phyloP scores from a whole-genome alignment of 192 early-diverging fungal genomes.

The Diversispora epigaea region DNA sequence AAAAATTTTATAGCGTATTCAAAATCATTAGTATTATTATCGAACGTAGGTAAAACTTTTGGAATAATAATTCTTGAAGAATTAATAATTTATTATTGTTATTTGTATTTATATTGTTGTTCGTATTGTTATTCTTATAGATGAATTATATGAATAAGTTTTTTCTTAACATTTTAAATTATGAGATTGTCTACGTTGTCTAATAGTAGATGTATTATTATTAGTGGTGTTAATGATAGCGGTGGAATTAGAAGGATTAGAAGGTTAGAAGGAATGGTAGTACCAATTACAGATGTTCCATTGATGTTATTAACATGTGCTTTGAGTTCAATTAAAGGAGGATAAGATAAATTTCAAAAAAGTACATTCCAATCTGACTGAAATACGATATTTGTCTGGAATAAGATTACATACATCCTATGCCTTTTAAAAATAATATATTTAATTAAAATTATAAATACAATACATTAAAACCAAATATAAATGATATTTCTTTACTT shows the following conservation, averaged over 20 bases:
- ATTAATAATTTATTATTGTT: too few species aligned
- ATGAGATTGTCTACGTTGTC: too few species aligned
- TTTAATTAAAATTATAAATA: too few species aligned
- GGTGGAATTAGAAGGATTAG: not conserved
- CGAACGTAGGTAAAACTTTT: not conserved
- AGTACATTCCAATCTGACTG: conserved; percentile 28
- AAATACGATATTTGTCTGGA: conserved; percentile 23
- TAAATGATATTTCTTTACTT: too few species aligned
- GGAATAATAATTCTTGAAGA: not conserved
- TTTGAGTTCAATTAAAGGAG: not conserved
- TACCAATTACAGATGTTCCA: not conserved
- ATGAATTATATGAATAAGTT: too few species aligned
- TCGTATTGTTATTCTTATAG: too few species aligned
- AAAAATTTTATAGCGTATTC: conserved; percentile 10
- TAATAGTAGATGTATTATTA: too few species aligned
- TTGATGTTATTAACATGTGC: not conserved
- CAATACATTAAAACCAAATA: too few species aligned
- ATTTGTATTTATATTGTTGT: too few species aligned
- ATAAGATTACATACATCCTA: conserved; percentile 19
- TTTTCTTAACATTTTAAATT: too few species aligned
- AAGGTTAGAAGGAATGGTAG: not conserved
- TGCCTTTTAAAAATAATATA: too few species aligned
- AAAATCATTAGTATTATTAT: not conserved
- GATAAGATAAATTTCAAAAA: too few species aligned
- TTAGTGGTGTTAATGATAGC: not conserved